Evolutionary conservation across 2,329 filamentous ascomycete species (phyloP).

Genomic region (Ceratocystis harringtonii): DNA sequence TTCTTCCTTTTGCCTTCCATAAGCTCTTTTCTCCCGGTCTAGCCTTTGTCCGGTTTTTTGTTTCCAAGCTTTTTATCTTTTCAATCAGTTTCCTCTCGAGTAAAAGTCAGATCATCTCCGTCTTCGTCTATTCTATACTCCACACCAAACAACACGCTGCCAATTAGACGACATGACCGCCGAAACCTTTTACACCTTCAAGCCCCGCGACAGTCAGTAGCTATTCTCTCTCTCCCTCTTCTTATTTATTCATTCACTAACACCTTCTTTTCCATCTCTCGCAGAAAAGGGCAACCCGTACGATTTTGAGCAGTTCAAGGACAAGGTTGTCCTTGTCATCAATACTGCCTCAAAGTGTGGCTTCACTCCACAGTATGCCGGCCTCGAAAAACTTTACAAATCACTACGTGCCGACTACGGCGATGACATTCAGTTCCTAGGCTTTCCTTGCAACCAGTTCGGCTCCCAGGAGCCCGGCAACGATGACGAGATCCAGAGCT

Average conservation of each 20-base stretch:
- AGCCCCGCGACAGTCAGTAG: slow-evolving; percentile 60
- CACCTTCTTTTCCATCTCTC: slow-evolving; percentile 10
- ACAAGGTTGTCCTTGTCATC: slow-evolving; percentile 89
- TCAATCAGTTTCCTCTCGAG: neutral
- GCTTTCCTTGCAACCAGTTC: slow-evolving; percentile 99
- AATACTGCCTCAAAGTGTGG: slow-evolving; percentile 99
- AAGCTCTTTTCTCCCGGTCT: neutral
- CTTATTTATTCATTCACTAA: neutral
- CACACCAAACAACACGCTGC: neutral
- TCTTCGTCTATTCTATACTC: neutral
- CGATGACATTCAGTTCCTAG: slow-evolving; percentile 72
- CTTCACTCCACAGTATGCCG: slow-evolving; percentile 90
- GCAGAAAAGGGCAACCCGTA: slow-evolving; percentile 48
- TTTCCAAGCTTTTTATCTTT: neutral
- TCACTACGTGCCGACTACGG: slow-evolving; percentile 50
- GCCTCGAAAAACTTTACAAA: slow-evolving; percentile 84
- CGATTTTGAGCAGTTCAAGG: slow-evolving; percentile 56
- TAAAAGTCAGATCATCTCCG: neutral
- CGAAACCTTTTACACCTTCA: slow-evolving; percentile 61
- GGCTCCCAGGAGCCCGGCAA: slow-evolving; percentile 73
- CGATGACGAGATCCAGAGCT: slow-evolving; percentile 65
- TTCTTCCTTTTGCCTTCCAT: no score
- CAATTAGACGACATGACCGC: slow-evolving; percentile 3
- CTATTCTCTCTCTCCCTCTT: neutral
- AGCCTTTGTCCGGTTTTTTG: neutral